Base-by-base conservation (phyloP, 2,329 filamentous ascomycete species). In the Ophiostoma populinum region DNA sequence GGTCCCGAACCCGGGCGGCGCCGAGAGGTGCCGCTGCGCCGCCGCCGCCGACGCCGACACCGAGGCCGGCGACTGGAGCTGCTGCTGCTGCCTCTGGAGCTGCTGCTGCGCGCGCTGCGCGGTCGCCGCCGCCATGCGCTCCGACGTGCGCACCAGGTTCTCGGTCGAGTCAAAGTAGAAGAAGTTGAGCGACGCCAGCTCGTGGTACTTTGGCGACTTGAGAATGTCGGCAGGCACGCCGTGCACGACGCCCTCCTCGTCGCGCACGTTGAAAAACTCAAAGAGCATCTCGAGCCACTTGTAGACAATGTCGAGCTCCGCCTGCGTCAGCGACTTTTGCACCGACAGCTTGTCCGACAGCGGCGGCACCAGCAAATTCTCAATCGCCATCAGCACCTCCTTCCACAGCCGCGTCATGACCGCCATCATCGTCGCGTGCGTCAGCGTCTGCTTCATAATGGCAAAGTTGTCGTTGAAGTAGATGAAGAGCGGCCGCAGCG, bases 381-480 rank as follows among this genome's bases (percentile, higher is more conserved):
- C 90, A 43, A 95, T 80, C 1, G 87, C 92, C 46, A 86, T 75
- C 12, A 98, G 65, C 1, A 93, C 86, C 54, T 98, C 90, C 57
- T 98, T 98, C 90, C 90, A 98, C 6, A 98, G 60, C 29, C 90
- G 75, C 16, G 85, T 92, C 90, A 98, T 98, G 47, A 98, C 90
- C 52, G 90, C 86, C 47, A 86, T 75, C 87, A 98, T 94, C n/a
- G 90, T 92, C 38, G 83, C 77, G 39, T 85, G 79, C 1, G 90
- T 95, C 38, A 98, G 63, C 1, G 87, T 94, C 55, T 90, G 75
- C 58, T 95, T 94, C 86, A 98, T 93, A 46, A 95, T 93, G 40
- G 85, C 83, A 55, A 98, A 98, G 50, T 98, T 98, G 52, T 94
- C 87, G 52, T 98, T 82, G 51, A 98, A 98, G 54, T 98, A 98